Percentiles rank a stretch among this genome's conserved stretches.
phyloP scores from a whole-genome alignment of 495 filamentous ascomycete genomes.

The Neurospora intermedia region DNA sequence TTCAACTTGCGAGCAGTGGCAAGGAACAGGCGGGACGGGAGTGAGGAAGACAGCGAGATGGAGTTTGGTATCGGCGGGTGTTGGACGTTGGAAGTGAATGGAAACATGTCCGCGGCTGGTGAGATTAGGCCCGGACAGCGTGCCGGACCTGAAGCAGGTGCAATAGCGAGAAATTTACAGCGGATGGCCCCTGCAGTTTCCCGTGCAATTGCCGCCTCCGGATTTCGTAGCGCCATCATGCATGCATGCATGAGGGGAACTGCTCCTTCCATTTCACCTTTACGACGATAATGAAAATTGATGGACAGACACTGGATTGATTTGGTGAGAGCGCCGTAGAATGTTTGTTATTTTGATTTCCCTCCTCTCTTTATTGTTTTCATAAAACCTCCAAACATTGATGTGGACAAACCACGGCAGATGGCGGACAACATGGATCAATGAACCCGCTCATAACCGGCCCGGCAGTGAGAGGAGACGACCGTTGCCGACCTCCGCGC shows the following conservation, averaged over 20 bases:
- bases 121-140: background rate
- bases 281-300: background rate
- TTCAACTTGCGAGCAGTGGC: background rate
- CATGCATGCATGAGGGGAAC: background rate
- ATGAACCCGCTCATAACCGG: background rate
- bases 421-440: background rate
- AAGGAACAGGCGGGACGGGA: background rate
- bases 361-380: background rate
- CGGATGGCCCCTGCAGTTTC: background rate
- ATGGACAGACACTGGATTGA: background rate
- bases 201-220: background rate
- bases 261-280: background rate
- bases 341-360: background rate
- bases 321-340: background rate
- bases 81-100: background rate
- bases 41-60: background rate
- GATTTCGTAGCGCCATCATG: background rate
- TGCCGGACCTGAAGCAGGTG: background rate
- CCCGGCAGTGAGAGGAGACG: background rate
- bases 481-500: background rate
- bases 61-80: background rate
- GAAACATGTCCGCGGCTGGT: background rate
- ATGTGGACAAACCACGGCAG: background rate
- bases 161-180: background rate
- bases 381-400: background rate